Percentiles rank a stretch among this genome's conserved stretches.
Evolutionary conservation across 78 protist species (phyloP).

Genomic region (Monocercomonoides exilis): DNA sequence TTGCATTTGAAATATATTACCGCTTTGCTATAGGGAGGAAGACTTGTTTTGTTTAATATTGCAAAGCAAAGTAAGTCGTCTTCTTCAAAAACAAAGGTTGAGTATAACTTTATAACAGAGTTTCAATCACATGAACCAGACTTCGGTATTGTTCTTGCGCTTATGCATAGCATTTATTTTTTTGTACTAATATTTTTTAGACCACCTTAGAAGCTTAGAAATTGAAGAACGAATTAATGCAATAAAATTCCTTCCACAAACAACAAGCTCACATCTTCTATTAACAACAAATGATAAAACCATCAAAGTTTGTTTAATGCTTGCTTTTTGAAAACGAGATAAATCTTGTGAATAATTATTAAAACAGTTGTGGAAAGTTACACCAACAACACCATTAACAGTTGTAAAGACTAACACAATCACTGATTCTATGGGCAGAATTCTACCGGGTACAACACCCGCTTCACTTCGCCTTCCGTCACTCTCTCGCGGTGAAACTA

Average conservation of each 20-base stretch:
- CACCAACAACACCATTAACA: neutral
- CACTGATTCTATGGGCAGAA: neutral
- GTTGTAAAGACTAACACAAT: neutral
- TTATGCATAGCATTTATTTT: neutral
- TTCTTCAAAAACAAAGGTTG: conserved; percentile 21
- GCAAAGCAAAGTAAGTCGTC: neutral
- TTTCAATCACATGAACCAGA: conserved; percentile 93
- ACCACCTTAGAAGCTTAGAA: conserved; percentile 86
- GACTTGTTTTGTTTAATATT: neutral
- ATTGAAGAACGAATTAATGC: conserved; percentile 95
- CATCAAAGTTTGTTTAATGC: conserved; percentile 79
- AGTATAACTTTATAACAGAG: conserved; percentile 82
- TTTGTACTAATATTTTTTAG: neutral
- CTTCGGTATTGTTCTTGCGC: conserved; percentile 51
- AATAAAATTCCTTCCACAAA: conserved; percentile 65
- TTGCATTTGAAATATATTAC: neutral
- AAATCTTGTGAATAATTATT: neutral
- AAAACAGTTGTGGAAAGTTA: neutral
- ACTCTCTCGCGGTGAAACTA: neutral
- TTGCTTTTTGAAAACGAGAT: conserved; percentile 34
- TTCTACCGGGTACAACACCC: neutral
- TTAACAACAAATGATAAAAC: conserved; percentile 84
- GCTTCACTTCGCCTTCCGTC: conserved; percentile 10
- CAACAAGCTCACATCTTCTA: conserved; percentile 50
- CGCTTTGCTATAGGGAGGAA: neutral